These are phyloP conservation scores for Telfairia occidentalis DNA, from an alignment of 331 rosid species.

Conservation along the genomic window DNA sequence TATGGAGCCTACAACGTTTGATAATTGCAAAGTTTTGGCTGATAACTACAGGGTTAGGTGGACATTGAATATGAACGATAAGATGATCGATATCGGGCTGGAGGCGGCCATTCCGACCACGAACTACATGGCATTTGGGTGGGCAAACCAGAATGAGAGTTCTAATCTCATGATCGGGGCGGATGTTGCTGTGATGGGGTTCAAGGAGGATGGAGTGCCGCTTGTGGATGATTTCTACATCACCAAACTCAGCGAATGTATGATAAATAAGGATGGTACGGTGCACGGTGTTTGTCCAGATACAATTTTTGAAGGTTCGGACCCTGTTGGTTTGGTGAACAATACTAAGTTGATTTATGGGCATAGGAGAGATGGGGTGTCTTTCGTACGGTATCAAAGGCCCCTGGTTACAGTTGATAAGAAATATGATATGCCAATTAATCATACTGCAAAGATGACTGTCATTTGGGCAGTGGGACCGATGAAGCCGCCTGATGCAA, in stretches of 20 bases:
- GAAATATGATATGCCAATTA: slow-evolving; percentile 58
- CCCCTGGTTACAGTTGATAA: slow-evolving; percentile 41
- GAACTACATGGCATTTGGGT: slow-evolving; percentile 85
- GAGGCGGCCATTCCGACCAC: slow-evolving; percentile 65
- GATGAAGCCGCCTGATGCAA: slow-evolving; percentile 63
- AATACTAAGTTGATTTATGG: slow-evolving; percentile 56
- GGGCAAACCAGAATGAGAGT: slow-evolving; percentile 48
- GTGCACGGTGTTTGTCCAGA: slow-evolving; percentile 85
- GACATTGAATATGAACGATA: slow-evolving; percentile 45
- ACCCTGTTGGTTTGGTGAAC: slow-evolving; percentile 37
- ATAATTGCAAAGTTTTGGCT: slow-evolving; percentile 61
- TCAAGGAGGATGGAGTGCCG: slow-evolving; percentile 58
- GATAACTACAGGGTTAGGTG: slow-evolving; percentile 58
- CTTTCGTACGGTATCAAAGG: slow-evolving; percentile 60
- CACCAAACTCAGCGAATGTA: slow-evolving; percentile 58
- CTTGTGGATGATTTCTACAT: slow-evolving; percentile 71
- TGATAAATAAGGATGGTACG: slow-evolving; percentile 27
- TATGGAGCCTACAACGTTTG: slow-evolving; percentile 49
- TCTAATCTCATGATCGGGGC: slow-evolving; percentile 60
- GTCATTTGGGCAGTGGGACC: slow-evolving; percentile 84
- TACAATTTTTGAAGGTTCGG: slow-evolving; percentile 36
- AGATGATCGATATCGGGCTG: slow-evolving; percentile 54
- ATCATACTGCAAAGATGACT: slow-evolving; percentile 36
- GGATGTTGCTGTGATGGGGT: slow-evolving; percentile 67
- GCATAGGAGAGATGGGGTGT: slow-evolving; percentile 65